Percentiles rank a stretch among this genome's conserved stretches.
phyloP scores from a whole-genome alignment of 768 basidiomycete species.

The Austroboletus eburneus region DNA sequence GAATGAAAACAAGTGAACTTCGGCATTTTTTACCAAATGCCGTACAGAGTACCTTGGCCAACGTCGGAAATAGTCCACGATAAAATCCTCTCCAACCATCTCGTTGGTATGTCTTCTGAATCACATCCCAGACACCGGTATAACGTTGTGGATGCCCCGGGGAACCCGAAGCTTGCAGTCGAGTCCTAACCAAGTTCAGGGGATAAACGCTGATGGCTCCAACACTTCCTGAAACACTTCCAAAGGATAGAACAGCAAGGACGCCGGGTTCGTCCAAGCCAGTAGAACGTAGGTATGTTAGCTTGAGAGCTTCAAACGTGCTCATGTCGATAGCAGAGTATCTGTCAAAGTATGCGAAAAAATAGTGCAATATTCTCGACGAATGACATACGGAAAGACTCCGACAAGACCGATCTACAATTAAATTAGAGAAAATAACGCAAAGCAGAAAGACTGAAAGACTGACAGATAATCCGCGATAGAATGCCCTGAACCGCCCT shows the following conservation, averaged over 20 bases:
- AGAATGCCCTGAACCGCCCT: conserved; percentile 81
- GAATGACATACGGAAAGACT: conserved; percentile 80
- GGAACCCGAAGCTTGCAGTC: conserved; percentile 94
- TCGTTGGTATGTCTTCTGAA: conserved; percentile 67
- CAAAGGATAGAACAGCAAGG: conserved; percentile 82
- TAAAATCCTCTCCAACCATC: conserved; percentile 97
- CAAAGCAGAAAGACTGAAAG: conserved; percentile 5
- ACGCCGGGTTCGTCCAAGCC: conserved; percentile 88
- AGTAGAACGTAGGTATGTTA: conserved; percentile 83
- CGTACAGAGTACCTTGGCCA: conserved; percentile 68
- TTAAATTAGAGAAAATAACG: conserved; percentile 11
- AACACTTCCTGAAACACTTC: conserved; percentile 89
- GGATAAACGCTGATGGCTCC: conserved; percentile 95
- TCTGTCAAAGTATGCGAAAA: conserved; percentile 32
- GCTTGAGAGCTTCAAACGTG: conserved; percentile 93
- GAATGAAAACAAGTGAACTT: conserved; percentile 7
- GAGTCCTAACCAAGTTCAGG: conserved; percentile 86
- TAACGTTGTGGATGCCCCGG: conserved; percentile 92
- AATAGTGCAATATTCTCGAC: not conserved
- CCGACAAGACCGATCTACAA: conserved; percentile 87
- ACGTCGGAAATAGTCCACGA: conserved; percentile 83
- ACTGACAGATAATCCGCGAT: conserved; percentile 85
- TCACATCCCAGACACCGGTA: conserved; percentile 83
- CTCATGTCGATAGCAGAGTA: conserved; percentile 97
- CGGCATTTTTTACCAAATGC: not conserved